Base-by-base conservation (phyloP, 31 red algal genomes). In the Asparagopsis taxiformis region DNA sequence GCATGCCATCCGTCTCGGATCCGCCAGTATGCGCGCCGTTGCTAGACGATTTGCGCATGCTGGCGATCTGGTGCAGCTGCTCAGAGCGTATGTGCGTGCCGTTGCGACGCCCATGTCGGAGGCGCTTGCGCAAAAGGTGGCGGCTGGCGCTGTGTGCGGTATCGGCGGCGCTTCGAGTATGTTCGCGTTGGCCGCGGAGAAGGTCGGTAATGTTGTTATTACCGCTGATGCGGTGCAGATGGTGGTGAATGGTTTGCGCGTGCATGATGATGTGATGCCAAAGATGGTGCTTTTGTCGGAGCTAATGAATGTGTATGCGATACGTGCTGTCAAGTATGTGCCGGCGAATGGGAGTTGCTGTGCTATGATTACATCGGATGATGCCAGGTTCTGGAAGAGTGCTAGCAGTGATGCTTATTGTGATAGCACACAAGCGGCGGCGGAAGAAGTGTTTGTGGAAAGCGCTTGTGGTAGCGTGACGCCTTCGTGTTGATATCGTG, bases 251-350 rank as follows among this genome's bases (percentile, higher is more conserved):
- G 19, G 28, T 16, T 5, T 32, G 21, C 17, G 23, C 6, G 3
- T 17, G 5, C 0, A 7, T 4, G 59, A 62, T 28, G 6, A 30
- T 62, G 11, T 0, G 2, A 19, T 62, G 22, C 59, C 59, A 30
- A 62, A 62, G 59, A 28, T 62, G 26, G 59, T 62, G 28, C 22
- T 62, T 9, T 62, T 62, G 59, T 23, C 59, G 0, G 23, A 62
- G 11, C 22, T 62, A 32, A 30, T 30, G 21, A 30, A 17, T 30
- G 7, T 3, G 26, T 62, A 62, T 34, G 26, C 7, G 7, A 62
- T 62, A 32, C 59, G 7, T 3, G 4, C 7, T 17, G 59, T 62
- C 26, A 28, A 6, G 7, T 62, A 62, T 62, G n/a, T 62, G 3
- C 4, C 22, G 17, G 30, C 26, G 4, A 62, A 62, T 30, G 59